These are phyloP conservation scores for Debaryomyces nepalensis DNA, from an alignment of 1,139 yeast genomes.

Conservation along the genomic window DNA sequence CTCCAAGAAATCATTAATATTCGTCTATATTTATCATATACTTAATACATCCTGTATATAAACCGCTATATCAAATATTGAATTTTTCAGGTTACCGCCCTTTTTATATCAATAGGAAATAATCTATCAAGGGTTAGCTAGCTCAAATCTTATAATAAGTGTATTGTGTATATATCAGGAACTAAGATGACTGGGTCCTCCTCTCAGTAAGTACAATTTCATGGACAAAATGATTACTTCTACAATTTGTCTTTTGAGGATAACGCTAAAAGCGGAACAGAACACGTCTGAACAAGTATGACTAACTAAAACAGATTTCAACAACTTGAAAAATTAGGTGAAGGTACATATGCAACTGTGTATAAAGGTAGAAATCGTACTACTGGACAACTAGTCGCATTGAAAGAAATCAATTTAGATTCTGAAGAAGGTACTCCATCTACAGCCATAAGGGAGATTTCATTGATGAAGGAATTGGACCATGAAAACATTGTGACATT, in stretches of 20 bases:
- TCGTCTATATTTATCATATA: neutral
- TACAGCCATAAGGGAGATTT: slow-evolving; percentile 95
- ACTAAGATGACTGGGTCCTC: slow-evolving; percentile 22
- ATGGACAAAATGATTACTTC: neutral
- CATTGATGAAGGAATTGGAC: slow-evolving; percentile 93
- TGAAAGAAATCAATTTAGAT: slow-evolving; percentile 92
- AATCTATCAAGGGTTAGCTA: neutral
- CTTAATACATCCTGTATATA: slow-evolving; percentile 7
- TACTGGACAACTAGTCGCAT: slow-evolving; percentile 91
- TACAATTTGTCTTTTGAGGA: neutral
- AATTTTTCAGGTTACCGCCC: slow-evolving; percentile 11
- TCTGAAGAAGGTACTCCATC: slow-evolving; percentile 99
- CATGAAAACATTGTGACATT: slow-evolving; percentile 92
- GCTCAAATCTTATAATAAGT: neutral
- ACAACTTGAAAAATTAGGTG: slow-evolving; percentile 88
- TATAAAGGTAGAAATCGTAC: slow-evolving; percentile 92
- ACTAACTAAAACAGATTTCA: slow-evolving; percentile 40
- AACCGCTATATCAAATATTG: slow-evolving; percentile 1
- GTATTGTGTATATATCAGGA: slow-evolving; percentile 1
- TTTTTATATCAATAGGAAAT: slow-evolving; percentile 7
- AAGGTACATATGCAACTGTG: slow-evolving; percentile 98
- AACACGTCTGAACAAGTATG: slow-evolving; percentile 10
- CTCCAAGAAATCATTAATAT: slow-evolving; percentile 48
- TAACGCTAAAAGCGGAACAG: neutral
- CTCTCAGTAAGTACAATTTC: slow-evolving; percentile 40